Conservation (phyloP, 768 basidiomycete genomes). For the Termitomyces sp. region DNA sequence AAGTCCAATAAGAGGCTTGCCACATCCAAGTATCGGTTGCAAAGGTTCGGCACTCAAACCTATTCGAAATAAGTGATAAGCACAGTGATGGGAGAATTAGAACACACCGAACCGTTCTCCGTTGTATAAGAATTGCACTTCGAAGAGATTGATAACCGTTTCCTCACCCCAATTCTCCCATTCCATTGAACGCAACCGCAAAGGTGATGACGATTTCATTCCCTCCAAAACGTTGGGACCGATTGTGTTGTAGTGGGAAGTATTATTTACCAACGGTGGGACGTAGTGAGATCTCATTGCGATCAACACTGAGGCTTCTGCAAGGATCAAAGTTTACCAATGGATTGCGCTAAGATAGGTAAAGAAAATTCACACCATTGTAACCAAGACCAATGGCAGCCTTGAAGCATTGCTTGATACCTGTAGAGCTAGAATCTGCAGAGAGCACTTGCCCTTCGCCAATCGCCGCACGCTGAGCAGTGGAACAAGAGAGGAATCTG, state of each 20-base stretch:
- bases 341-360: neutral
- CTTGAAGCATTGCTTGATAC: conserved; percentile 41
- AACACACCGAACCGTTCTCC: conserved; percentile 36
- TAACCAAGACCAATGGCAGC: conserved; percentile 60
- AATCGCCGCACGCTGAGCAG: conserved; percentile 34
- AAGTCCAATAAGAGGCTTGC: conserved; percentile 34
- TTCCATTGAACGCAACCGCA: conserved; percentile 24
- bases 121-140: conserved; percentile 49
- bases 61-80: conserved; percentile 15
- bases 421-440: conserved; percentile 27
- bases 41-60: conserved; percentile 39
- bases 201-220: conserved; percentile 18
- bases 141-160: conserved; percentile 50
- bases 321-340: neutral
- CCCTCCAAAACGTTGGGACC: conserved; percentile 35
- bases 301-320: conserved; percentile 54
- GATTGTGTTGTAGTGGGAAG: conserved; percentile 31
- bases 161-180: conserved; percentile 62
- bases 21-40: conserved; percentile 34
- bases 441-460: conserved; percentile 25
- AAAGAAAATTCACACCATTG: conserved; percentile 34
- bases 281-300: conserved; percentile 55
- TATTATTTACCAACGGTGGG: conserved; percentile 25
- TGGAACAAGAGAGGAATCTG: conserved; percentile 42
- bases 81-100: neutral